These are phyloP conservation scores for Ceratobasidium sp. DNA, from an alignment of 1,284 basidiomycete genomes.

Conservation along the genomic window DNA sequence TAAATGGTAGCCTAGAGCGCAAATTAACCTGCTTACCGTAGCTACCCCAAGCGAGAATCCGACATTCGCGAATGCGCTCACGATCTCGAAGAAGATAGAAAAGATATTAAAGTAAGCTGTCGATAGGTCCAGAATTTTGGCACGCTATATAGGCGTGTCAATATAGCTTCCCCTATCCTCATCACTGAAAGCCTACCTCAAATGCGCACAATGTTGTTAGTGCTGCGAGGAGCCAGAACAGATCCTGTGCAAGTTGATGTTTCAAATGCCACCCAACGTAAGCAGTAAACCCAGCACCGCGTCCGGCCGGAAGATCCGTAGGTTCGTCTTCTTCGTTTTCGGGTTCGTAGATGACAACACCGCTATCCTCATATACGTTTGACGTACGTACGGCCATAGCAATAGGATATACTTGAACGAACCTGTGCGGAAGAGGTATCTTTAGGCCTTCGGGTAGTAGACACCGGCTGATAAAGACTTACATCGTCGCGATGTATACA, in stretches of 20 bases:
- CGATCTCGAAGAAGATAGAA: slow-evolving; percentile 40
- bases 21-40: background rate
- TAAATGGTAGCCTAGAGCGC: background rate
- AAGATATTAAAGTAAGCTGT: slow-evolving; percentile 39
- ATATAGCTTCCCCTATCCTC: background rate
- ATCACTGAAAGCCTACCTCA: slow-evolving; percentile 16
- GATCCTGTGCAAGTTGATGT: slow-evolving; percentile 39
- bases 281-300: slow-evolving; percentile 34
- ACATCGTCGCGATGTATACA: slow-evolving; percentile 42
- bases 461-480: background rate
- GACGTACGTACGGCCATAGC: slow-evolving; percentile 42
- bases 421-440: slow-evolving; percentile 7
- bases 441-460: background rate
- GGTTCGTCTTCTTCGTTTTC: slow-evolving; percentile 33
- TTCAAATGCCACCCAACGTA: slow-evolving; percentile 44
- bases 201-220: slow-evolving; percentile 29
- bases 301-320: slow-evolving; percentile 23
- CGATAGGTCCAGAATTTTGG: background rate
- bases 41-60: slow-evolving; percentile 35
- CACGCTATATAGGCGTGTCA: background rate
- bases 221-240: slow-evolving; percentile 38
- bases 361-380: slow-evolving; percentile 41
- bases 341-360: slow-evolving; percentile 37
- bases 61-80: slow-evolving; percentile 39
- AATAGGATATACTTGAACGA: slow-evolving; percentile 41